Percentiles rank a stretch among this genome's conserved stretches.
Evolutionary conservation across 306 rosid genomes (phyloP).

Genomic region (Glycine soja): DNA sequence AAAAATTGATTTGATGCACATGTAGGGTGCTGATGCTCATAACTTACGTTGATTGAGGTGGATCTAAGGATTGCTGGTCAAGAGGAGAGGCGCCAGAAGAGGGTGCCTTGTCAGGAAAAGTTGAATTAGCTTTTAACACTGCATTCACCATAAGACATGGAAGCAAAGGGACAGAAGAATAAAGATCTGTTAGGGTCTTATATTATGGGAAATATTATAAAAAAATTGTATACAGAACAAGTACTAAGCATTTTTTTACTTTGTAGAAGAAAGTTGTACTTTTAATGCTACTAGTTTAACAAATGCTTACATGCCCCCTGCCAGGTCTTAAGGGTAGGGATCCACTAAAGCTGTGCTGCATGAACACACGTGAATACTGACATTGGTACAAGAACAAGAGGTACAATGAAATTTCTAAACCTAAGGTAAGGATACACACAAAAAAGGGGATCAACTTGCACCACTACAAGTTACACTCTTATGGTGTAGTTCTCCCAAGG

Average conservation of each 20-base stretch:
- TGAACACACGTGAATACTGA: too few relatives aligned
- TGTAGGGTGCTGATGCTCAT: slow-evolving; percentile 36
- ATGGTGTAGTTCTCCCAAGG: background rate
- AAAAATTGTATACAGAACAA: slow-evolving; percentile 23
- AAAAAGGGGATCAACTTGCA: background rate
- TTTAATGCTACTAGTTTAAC: background rate
- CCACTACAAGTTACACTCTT: background rate
- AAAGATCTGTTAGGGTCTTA: slow-evolving; percentile 29
- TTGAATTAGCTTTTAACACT: slow-evolving; percentile 85
- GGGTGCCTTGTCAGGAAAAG: slow-evolving; percentile 70
- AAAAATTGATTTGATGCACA: slow-evolving; percentile 12
- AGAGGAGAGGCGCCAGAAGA: slow-evolving; percentile 67
- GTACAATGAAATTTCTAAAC: too few relatives aligned
- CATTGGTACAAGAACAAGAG: background rate
- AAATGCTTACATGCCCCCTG: background rate
- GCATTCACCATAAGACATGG: slow-evolving; percentile 47
- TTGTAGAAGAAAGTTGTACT: background rate
- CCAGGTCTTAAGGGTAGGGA: background rate
- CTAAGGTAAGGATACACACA: background rate
- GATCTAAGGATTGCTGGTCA: slow-evolving; percentile 77
- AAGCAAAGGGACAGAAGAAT: background rate
- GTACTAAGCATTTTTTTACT: too few relatives aligned
- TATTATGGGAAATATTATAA: background rate
- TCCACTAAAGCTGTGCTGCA: too few relatives aligned
- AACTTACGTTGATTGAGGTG: slow-evolving; percentile 83